Evolutionary conservation across 2,329 filamentous ascomycete genomes (phyloP).

Genomic region (Diaporthe citriasiana): DNA sequence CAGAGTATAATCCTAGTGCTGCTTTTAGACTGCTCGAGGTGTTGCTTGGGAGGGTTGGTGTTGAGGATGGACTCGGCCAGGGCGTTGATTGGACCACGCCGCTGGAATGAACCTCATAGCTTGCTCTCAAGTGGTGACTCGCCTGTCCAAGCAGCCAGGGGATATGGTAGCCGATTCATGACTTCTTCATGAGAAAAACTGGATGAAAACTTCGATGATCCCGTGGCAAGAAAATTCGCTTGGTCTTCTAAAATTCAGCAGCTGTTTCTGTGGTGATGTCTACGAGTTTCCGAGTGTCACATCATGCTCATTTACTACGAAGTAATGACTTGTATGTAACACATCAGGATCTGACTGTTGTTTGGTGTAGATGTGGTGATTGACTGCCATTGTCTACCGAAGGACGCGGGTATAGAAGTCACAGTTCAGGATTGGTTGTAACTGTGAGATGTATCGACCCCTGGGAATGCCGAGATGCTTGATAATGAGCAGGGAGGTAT

Average conservation of each 20-base stretch:
- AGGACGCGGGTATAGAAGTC: background rate
- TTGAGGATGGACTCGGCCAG: constrained; percentile 31
- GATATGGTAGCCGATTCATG: background rate
- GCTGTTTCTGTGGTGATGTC: background rate
- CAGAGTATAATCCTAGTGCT: constrained; percentile 32
- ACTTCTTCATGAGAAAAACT: background rate
- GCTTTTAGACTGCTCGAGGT: constrained; percentile 38
- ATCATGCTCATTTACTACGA: background rate
- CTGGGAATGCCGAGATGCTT: background rate
- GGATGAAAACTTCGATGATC: background rate
- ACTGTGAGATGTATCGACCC: no score
- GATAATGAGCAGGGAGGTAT: background rate
- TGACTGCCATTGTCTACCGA: background rate
- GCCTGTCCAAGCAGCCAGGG: background rate
- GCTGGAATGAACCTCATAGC: background rate
- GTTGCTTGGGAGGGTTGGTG: constrained; percentile 35
- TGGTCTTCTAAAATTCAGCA: background rate
- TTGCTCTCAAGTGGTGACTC: background rate
- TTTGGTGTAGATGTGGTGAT: no score
- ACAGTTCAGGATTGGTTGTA: background rate
- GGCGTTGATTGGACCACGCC: constrained; percentile 16
- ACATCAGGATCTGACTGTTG: no score
- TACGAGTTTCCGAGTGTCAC: background rate
- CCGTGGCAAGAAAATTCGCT: background rate
- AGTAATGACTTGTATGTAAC: no score